Percentiles rank a stretch among this genome's conserved stretches.
phyloP scores from a whole-genome alignment of 1,284 basidiomycete genomes.

The Megacollybia platyphylla region DNA sequence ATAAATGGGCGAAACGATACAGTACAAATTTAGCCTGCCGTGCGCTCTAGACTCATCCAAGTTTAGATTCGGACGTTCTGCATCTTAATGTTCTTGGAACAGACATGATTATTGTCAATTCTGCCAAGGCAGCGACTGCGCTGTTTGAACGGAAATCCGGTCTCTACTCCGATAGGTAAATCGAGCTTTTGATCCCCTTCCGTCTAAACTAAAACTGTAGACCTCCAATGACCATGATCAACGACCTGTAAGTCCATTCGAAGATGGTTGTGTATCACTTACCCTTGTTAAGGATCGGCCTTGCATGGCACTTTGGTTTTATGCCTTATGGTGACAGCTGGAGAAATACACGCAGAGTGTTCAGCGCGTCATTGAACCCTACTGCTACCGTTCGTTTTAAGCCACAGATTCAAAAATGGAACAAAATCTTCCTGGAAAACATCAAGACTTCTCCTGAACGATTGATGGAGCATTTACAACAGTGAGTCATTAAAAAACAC shows the following conservation, averaged over 20 bases:
- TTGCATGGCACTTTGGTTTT: constrained; percentile 24
- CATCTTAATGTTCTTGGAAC: constrained; percentile 14
- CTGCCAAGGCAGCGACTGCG: constrained; percentile 10
- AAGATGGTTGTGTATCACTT: neutral
- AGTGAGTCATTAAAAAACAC: constrained; percentile 13
- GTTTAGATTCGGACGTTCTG: constrained; percentile 15
- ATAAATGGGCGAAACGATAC: neutral
- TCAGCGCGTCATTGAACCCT: constrained; percentile 17
- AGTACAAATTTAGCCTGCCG: neutral
- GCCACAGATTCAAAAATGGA: constrained; percentile 18
- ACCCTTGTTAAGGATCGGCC: constrained; percentile 17
- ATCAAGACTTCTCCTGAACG: constrained; percentile 17
- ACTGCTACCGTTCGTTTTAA: constrained; percentile 14
- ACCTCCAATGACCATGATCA: constrained; percentile 13
- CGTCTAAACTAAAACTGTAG: constrained; percentile 2
- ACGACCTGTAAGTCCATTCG: constrained; percentile 9
- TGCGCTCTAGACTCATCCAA: neutral
- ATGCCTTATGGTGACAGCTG: constrained; percentile 25
- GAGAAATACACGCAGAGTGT: constrained; percentile 22
- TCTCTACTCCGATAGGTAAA: constrained; percentile 16
- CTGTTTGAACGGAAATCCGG: constrained; percentile 13
- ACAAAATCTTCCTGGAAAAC: constrained; percentile 17
- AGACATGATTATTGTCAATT: constrained; percentile 13
- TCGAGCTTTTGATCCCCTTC: neutral
- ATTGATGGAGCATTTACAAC: constrained; percentile 20